These are phyloP conservation scores for Metschnikowia corniflorae DNA, from an alignment of 805 yeast species.

Conservation along the genomic window DNA sequence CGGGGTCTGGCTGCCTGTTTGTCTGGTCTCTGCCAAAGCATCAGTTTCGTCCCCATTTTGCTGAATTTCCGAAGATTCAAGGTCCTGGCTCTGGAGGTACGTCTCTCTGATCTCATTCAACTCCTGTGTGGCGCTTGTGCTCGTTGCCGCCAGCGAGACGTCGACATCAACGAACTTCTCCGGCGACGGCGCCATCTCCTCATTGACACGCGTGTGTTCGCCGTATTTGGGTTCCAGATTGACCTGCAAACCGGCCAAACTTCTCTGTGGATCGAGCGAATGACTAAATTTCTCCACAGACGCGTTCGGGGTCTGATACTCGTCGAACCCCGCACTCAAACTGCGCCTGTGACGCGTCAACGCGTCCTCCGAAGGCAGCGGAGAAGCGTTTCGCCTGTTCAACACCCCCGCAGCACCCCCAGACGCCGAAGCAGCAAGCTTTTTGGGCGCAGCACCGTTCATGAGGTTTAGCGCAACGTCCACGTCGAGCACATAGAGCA, in stretches of 20 bases:
- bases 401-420: conserved; percentile 19
- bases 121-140: conserved; percentile 10
- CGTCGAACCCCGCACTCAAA: conserved; percentile 33
- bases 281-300: conserved; percentile 18
- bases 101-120: conserved; percentile 5
- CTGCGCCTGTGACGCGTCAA: conserved; percentile 33
- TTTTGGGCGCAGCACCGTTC: conserved; percentile 11
- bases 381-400: conserved; percentile 15
- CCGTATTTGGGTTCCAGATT: background rate
- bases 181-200: background rate
- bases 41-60: background rate
- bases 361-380: conserved; percentile 18
- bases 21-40: background rate
- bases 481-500: conserved; percentile 62
- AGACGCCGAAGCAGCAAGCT: conserved; percentile 20
- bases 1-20: background rate
- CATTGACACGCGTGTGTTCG: background rate
- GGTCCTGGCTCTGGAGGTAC: conserved; percentile 1
- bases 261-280: conserved; percentile 26
- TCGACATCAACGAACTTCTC: conserved; percentile 31
- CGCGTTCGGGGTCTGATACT: conserved; percentile 24
- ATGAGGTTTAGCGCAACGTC: conserved; percentile 36
- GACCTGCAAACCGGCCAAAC: background rate
- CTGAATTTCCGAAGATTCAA: background rate
- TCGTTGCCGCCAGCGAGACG: conserved; percentile 24